A percentile compares a stretch with the other conserved stretches of the same genome.
Evolutionary conservation across 2,329 filamentous ascomycete species (phyloP).

Genomic region (Xylariales sp.): DNA sequence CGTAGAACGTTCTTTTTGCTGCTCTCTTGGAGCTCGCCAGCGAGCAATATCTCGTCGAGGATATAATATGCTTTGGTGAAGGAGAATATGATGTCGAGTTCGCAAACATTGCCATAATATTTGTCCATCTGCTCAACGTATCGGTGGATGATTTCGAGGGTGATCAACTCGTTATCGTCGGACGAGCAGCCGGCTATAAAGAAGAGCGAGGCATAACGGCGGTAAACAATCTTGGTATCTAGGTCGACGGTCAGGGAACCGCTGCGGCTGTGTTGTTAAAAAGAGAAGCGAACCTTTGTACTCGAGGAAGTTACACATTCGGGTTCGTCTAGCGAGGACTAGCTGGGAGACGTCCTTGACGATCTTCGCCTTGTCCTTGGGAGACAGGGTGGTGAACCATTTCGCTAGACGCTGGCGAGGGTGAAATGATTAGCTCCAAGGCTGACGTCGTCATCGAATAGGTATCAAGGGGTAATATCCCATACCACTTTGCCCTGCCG

Average conservation of each 20-base stretch:
- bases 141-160: slow-evolving; percentile 97
- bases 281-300: slow-evolving; percentile 81
- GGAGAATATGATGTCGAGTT: slow-evolving; percentile 99
- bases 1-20: slow-evolving; percentile 99
- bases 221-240: slow-evolving; percentile 99
- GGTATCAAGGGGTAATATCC: slow-evolving; percentile 56
- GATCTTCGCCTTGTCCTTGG: slow-evolving; percentile 99
- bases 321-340: slow-evolving; percentile 91
- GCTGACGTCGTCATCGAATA: slow-evolving; percentile 48
- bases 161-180: slow-evolving; percentile 98
- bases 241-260: slow-evolving; percentile 40
- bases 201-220: slow-evolving; percentile 97
- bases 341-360: slow-evolving; percentile 99
- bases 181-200: slow-evolving; percentile 98
- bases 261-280: slow-evolving; percentile 7
- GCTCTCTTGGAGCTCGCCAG: slow-evolving; percentile 97
- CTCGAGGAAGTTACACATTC: slow-evolving; percentile 99
- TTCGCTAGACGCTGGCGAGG: slow-evolving; percentile 87
- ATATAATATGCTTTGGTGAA: slow-evolving; percentile 99
- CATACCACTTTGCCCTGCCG: slow-evolving; percentile 99
- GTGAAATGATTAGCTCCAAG: slow-evolving; percentile 34
- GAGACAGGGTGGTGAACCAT: slow-evolving; percentile 98
- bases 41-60: slow-evolving; percentile 92
- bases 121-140: slow-evolving; percentile 99
- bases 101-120: slow-evolving; percentile 99